Percentiles rank a stretch among this genome's conserved stretches.
Evolutionary conservation across 2,329 filamentous ascomycete species (phyloP).

Genomic region (Cladophialophora chaetospira): DNA sequence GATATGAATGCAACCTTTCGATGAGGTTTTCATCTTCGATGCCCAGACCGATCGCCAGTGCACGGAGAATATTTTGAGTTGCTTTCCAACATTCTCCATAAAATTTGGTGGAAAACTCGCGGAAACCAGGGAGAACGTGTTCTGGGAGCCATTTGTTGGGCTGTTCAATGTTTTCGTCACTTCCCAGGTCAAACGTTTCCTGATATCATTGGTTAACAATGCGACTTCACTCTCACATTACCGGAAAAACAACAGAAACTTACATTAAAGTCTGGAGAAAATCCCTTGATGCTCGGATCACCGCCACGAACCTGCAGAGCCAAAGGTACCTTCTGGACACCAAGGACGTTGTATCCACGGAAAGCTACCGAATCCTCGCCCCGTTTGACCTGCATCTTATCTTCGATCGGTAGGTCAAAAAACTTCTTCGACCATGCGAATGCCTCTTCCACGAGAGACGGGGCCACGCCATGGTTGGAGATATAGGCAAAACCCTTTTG

Average conservation of each 20-base stretch:
- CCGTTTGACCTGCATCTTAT: slow-evolving; percentile 52
- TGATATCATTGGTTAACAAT: too few relatives aligned
- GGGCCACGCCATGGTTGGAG: slow-evolving; percentile 48
- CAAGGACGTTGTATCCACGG: too few relatives aligned
- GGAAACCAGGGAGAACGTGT: slow-evolving; percentile 48
- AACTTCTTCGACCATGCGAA: slow-evolving; percentile 48
- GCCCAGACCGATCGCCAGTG: slow-evolving; percentile 45
- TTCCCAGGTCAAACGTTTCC: slow-evolving; percentile 52
- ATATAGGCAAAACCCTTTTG: slow-evolving; percentile 47
- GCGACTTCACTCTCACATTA: too few relatives aligned
- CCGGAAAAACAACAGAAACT: too few relatives aligned
- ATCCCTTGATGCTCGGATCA: too few relatives aligned
- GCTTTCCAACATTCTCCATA: slow-evolving; percentile 47
- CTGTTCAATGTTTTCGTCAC: slow-evolving; percentile 45
- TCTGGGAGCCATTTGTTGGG: slow-evolving; percentile 54
- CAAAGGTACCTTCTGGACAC: too few relatives aligned
- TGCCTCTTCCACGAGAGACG: slow-evolving; percentile 44
- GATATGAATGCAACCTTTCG: slow-evolving; percentile 62
- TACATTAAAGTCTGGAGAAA: too few relatives aligned
- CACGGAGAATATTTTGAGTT: slow-evolving; percentile 46
- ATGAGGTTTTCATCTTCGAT: slow-evolving; percentile 44
- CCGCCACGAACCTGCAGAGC: too few relatives aligned
- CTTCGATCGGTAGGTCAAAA: slow-evolving; percentile 47
- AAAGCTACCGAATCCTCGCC: slow-evolving; percentile 45
- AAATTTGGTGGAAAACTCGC: slow-evolving; percentile 40